Conservation (phyloP, 2,329 filamentous ascomycete species). For the Leptographium lundbergii region DNA sequence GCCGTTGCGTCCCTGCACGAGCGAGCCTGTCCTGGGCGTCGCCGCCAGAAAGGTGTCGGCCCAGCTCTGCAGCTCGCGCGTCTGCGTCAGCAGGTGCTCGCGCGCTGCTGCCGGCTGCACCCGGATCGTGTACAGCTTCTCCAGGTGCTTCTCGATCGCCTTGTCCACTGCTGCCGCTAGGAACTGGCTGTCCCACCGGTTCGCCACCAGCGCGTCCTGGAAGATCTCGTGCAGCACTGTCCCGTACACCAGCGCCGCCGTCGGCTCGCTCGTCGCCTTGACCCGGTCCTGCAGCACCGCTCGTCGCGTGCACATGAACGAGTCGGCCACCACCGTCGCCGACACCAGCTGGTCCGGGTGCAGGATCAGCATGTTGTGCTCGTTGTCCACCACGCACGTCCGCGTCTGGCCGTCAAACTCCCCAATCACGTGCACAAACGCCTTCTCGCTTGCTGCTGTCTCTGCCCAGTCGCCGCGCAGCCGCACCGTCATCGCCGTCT, state of each 20-base stretch:
- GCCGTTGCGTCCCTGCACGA: constrained; percentile 69
- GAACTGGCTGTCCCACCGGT: constrained; percentile 64
- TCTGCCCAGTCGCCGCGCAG: constrained; percentile 81
- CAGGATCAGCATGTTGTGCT: constrained; percentile 72
- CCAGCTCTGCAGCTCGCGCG: constrained; percentile 73
- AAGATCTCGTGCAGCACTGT: constrained; percentile 93
- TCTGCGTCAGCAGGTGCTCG: constrained; percentile 71
- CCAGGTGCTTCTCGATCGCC: constrained; percentile 65
- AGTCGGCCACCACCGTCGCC: constrained; percentile 90
- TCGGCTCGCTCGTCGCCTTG: constrained; percentile 75
- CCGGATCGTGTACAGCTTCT: constrained; percentile 81
- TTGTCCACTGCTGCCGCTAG: constrained; percentile 53
- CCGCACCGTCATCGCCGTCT: constrained; percentile 52
- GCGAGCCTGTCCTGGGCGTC: constrained; percentile 42
- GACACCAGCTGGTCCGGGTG: constrained; percentile 95
- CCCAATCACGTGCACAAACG: constrained; percentile 80
- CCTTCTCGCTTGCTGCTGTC: constrained; percentile 51
- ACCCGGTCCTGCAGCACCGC: constrained; percentile 91
- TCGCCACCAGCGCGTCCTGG: constrained; percentile 74
- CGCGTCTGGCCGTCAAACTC: constrained; percentile 51
- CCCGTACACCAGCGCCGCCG: constrained; percentile 76
- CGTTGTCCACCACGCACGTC: constrained; percentile 72
- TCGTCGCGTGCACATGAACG: constrained; percentile 79
- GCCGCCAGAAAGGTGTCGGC: constrained; percentile 66
- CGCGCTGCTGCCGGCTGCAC: constrained; percentile 59